These are phyloP conservation scores for Ustilago trichophora DNA, from an alignment of 1,284 basidiomycete genomes.

Conservation along the genomic window DNA sequence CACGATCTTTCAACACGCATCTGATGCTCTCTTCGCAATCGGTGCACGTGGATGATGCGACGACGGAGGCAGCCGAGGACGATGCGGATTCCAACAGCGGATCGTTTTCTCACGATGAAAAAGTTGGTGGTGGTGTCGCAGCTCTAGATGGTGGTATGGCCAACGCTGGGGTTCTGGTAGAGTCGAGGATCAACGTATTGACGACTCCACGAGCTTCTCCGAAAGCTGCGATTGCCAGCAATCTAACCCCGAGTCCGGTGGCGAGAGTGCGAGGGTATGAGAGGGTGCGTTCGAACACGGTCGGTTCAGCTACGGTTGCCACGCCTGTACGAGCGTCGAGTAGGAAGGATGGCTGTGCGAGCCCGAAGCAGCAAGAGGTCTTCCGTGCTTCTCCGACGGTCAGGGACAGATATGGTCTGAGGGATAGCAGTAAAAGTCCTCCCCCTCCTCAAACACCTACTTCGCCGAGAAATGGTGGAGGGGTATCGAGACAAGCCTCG, in stretches of 20 bases:
- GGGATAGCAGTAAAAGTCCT: conserved; percentile 20
- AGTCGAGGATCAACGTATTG: conserved; percentile 37
- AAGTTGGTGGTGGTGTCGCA: neutral
- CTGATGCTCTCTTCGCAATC: conserved; percentile 11
- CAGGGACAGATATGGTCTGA: conserved; percentile 20
- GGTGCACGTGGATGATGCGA: conserved; percentile 11
- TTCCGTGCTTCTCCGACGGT: conserved; percentile 29
- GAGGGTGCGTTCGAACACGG: conserved; percentile 15
- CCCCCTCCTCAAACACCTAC: conserved; percentile 1
- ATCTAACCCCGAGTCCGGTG: conserved; percentile 19
- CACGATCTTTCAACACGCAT: conserved; percentile 17
- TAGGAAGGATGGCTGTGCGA: neutral
- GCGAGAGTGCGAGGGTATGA: conserved; percentile 15
- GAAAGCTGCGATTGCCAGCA: conserved; percentile 21
- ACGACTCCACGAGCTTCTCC: conserved; percentile 22
- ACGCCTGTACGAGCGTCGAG: conserved; percentile 2
- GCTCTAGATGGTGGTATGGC: too few species aligned
- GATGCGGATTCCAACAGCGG: too few species aligned
- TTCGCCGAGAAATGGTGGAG: neutral
- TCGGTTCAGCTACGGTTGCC: conserved; percentile 6
- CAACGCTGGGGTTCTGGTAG: conserved; percentile 22
- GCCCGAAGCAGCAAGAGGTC: conserved; percentile 14
- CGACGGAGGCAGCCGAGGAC: neutral
- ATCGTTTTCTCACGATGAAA: neutral
- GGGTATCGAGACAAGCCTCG: neutral